Conservation (phyloP, 257 asterid genomes). For the Petunia secreta region DNA sequence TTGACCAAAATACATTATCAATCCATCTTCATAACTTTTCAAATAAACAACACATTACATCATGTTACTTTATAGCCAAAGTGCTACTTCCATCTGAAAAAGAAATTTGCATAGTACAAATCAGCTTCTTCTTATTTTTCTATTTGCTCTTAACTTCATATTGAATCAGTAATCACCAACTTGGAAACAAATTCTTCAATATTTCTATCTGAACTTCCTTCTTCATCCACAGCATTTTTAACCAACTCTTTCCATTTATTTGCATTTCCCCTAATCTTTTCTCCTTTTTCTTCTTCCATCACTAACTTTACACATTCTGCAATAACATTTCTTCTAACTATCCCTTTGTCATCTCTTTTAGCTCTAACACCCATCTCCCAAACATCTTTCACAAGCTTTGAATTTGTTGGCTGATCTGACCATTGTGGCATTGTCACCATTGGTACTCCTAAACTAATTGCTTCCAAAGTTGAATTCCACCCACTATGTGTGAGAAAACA, state of each 20-base stretch:
- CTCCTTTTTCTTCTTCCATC: conserved; percentile 42
- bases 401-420: conserved; percentile 54
- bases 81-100: neutral
- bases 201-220: conserved; percentile 50
- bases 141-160: neutral
- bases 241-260: conserved; percentile 43
- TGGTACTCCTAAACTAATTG: conserved; percentile 30
- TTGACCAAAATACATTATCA: neutral
- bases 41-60: no score
- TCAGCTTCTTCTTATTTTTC: neutral
- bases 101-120: neutral
- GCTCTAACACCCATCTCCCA: conserved; percentile 51
- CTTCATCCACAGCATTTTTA: conserved; percentile 37
- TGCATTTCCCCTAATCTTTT: conserved; percentile 36
- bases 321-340: conserved; percentile 40
- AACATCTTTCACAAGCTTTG: conserved; percentile 43
- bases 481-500: conserved; percentile 58
- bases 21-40: neutral
- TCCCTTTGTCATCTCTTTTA: conserved; percentile 33
- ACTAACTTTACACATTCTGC: conserved; percentile 30
- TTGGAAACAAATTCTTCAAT: conserved; percentile 35
- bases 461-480: conserved; percentile 65
- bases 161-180: neutral
- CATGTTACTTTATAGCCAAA: neutral
- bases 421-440: conserved; percentile 28